phyloP scores from a whole-genome alignment of 176 grass and related monocot species.

The Hyparrhenia diplandra region DNA sequence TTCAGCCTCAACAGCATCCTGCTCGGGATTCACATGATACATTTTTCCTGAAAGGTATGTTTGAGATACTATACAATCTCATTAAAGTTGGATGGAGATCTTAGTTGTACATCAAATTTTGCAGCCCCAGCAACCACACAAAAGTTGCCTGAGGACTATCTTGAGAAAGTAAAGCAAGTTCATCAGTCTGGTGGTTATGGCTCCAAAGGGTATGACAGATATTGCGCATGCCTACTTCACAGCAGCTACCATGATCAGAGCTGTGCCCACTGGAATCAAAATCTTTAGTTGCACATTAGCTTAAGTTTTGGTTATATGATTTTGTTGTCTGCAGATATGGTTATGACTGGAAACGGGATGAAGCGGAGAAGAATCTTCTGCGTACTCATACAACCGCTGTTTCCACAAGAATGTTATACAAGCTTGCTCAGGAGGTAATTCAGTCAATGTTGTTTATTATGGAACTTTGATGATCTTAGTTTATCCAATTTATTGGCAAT shows the following conservation, averaged over 20 bases:
- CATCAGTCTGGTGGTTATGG: conserved; percentile 86
- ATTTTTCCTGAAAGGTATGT: conserved; percentile 73
- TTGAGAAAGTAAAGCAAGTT: conserved; percentile 80
- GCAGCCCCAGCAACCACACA: conserved; percentile 66
- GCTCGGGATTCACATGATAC: conserved; percentile 98
- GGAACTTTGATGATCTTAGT: no score
- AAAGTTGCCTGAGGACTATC: conserved; percentile 80
- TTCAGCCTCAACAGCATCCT: conserved; percentile 97
- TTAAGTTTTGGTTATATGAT: conserved; percentile 25
- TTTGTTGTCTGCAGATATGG: conserved; percentile 60
- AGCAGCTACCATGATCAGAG: no score
- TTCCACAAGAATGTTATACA: conserved; percentile 93
- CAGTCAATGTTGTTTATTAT: not conserved
- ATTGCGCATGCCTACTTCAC: no score
- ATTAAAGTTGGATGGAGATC: not conserved
- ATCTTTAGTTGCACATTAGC: no score
- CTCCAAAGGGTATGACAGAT: conserved; percentile 74
- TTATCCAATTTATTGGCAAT: no score
- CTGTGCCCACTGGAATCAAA: no score
- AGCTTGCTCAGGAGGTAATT: conserved; percentile 82
- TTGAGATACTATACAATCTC: conserved; percentile 1
- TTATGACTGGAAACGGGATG: conserved; percentile 97
- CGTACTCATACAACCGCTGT: conserved; percentile 97
- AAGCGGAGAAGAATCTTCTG: conserved; percentile 93
- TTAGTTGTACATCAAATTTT: conserved; percentile 18